Evolutionary conservation across 805 yeast genomes (phyloP).

Genomic region (Lipomyces yamadae): DNA sequence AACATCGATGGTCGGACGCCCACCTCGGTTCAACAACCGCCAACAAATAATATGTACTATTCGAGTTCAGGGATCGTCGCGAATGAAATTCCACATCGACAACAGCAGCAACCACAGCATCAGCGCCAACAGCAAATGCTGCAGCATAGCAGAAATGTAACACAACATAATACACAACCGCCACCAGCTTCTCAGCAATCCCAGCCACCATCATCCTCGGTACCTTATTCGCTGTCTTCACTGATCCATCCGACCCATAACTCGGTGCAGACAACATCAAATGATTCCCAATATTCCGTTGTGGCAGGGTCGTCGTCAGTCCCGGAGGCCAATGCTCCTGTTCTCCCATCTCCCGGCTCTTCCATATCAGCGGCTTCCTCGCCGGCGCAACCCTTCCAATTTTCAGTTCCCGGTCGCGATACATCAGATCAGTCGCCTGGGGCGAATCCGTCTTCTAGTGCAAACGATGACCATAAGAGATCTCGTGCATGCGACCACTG

Average conservation of each 20-base stretch:
- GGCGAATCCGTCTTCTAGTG: background rate
- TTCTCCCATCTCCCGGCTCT: background rate
- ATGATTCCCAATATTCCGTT: background rate
- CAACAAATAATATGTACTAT: background rate
- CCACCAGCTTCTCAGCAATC: constrained; percentile 1
- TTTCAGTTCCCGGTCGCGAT: background rate
- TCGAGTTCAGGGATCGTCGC: background rate
- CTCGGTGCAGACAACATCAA: background rate
- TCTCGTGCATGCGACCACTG: constrained; percentile 55
- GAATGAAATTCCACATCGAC: background rate
- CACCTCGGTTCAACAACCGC: background rate
- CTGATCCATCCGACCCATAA: constrained; percentile 3
- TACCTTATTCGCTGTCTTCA: constrained; percentile 7
- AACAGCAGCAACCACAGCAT: background rate
- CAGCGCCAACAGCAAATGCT: background rate
- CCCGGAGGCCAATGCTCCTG: background rate
- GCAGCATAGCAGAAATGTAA: background rate
- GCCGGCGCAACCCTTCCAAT: background rate
- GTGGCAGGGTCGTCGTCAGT: background rate
- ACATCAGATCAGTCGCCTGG: constrained; percentile 4
- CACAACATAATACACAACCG: background rate
- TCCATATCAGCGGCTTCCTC: background rate
- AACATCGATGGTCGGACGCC: background rate
- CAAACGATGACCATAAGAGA: constrained; percentile 29
- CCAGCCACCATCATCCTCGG: background rate